Base-by-base conservation (phyloP, 768 basidiomycete species). In the Suillus ampliporus region DNA sequence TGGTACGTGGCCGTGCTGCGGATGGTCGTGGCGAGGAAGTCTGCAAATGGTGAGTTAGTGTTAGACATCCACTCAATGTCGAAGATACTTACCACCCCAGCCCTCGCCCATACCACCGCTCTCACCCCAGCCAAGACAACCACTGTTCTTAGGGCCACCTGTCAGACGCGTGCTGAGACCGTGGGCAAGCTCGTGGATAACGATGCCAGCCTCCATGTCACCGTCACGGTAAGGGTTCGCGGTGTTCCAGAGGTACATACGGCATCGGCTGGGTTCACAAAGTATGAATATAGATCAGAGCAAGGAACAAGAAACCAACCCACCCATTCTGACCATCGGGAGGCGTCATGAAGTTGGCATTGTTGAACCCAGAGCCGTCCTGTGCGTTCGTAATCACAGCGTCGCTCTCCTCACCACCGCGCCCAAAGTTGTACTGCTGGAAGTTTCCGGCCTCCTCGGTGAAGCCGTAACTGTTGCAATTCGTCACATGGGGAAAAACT, bases 21-120 rank as follows among this genome's bases (percentile, higher is more conserved):
- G 71, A 95, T 90, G 0, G 86, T 86, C 0, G 95, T 98, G 6
- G 95, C 96, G 56, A 97, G 78, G 79, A 89, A 95, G 69, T 95
- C 92, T 82, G 53, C 40, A 15, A 11, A 5, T 3, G 11, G 26
- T 3, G 46, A 1, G 21, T 69, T 10, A 60, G 56, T 47, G 5
- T 54, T 28, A 14, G 10, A 28, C 28, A 26, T 50, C 26, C 15
- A 5, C 17, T 50, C 26, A 1, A 31, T 17, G 23, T 17, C 15
- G 14, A 48, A 5, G 5, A 8, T 0, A 76, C 79, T 50, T 61
- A 84, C 86, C 89, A 65, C 95, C 95, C 95, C 95, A 97, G 15
- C 95, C 95, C 78, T 97, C 95, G 67, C 96, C 96, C 96, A 98
- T 98, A 28, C 95, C 97, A 43, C 97, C 97, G 31, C 89, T 84